A percentile compares a stretch with the other conserved stretches of the same genome.
Conservation (phyloP, 345 rosid species). For the Hibiscus trionum region DNA sequence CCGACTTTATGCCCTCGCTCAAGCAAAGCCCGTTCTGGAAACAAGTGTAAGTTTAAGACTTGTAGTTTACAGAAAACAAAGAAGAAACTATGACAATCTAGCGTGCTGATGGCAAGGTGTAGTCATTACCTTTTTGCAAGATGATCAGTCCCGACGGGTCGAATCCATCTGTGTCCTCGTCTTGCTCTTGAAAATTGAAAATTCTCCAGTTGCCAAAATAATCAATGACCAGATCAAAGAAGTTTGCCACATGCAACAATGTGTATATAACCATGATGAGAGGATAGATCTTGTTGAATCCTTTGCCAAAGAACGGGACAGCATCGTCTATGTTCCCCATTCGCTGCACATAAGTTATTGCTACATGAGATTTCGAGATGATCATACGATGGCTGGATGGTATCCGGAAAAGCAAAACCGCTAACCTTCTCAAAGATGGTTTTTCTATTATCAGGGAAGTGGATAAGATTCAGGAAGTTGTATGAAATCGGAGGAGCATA, state of each 20-base stretch:
- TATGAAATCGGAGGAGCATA: constrained; percentile 76
- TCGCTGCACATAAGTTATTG: constrained; percentile 34
- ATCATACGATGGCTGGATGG: not conserved
- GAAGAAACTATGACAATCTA: not conserved
- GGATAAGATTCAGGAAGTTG: constrained; percentile 73
- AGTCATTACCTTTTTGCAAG: constrained; percentile 47
- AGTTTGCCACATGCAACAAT: constrained; percentile 53
- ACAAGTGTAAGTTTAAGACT: not conserved
- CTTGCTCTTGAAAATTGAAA: constrained; percentile 45
- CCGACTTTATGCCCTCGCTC: constrained; percentile 79
- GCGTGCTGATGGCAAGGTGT: not conserved
- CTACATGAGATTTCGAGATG: not conserved
- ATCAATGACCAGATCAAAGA: constrained; percentile 51
- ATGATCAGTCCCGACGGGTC: constrained; percentile 63
- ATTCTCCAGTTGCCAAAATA: constrained; percentile 69
- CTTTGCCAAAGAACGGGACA: constrained; percentile 53
- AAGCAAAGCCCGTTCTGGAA: constrained; percentile 70
- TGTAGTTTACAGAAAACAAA: not conserved
- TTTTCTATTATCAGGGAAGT: constrained; percentile 21
- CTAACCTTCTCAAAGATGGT: constrained; percentile 63
- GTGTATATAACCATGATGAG: constrained; percentile 74
- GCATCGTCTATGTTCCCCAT: constrained; percentile 67
- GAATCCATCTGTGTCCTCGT: constrained; percentile 56
- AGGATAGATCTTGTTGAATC: constrained; percentile 67
- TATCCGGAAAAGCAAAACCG: constrained; percentile 2